Conservation (phyloP, 495 filamentous ascomycete species). For the Sordaria brevicollis region DNA sequence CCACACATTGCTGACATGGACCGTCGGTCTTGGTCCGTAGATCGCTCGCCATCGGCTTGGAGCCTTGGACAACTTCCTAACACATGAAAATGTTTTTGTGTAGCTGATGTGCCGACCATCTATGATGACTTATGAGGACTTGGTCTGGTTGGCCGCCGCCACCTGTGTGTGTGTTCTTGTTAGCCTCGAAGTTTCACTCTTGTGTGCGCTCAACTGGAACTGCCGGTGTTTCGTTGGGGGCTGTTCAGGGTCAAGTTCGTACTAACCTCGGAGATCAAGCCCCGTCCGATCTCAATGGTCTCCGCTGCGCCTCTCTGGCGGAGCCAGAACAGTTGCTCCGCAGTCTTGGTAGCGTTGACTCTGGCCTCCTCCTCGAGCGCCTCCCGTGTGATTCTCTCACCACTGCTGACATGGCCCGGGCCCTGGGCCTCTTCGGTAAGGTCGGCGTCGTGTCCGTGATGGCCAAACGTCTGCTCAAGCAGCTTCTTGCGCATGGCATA, state of each 20-base stretch:
- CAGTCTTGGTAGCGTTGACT: conserved; percentile 37
- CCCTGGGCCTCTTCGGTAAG: conserved; percentile 7
- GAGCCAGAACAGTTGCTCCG: conserved; percentile 44
- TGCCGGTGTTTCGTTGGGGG: neutral
- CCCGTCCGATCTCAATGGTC: conserved; percentile 28
- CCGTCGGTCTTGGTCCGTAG: neutral
- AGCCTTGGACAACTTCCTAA: neutral
- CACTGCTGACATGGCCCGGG: conserved; percentile 19
- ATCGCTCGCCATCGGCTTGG: neutral
- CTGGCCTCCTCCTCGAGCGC: conserved; percentile 60
- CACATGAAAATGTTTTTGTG: neutral
- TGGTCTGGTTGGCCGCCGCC: conserved; percentile 11
- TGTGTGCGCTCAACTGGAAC: neutral
- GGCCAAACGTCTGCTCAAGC: conserved; percentile 47
- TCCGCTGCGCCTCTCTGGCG: conserved; percentile 28
- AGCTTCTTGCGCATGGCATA: conserved; percentile 64
- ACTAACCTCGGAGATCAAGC: conserved; percentile 13
- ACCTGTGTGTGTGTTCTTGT: neutral
- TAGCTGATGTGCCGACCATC: neutral
- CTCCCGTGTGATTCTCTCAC: conserved; percentile 39
- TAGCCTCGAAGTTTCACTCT: neutral
- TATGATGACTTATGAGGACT: neutral
- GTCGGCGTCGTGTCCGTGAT: conserved; percentile 12
- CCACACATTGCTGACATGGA: neutral
- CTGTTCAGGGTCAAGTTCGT: neutral